phyloP scores from a whole-genome alignment of 1,284 basidiomycete genomes.

The Volvariella volvacea region DNA sequence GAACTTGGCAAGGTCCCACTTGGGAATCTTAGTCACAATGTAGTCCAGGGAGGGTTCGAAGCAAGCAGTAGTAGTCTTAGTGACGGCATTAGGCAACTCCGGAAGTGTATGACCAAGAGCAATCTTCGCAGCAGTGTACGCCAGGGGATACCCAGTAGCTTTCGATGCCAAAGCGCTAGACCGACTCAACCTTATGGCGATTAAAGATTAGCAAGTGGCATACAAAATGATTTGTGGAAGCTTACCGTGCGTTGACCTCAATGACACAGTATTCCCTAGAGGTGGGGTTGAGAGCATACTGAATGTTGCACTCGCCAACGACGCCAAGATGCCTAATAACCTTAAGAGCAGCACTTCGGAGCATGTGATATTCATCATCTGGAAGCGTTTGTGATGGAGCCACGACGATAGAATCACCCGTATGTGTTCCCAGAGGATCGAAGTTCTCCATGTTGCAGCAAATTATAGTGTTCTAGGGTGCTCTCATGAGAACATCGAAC shows the following conservation, averaged over 20 bases:
- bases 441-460: slow-evolving; percentile 99
- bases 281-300: slow-evolving; percentile 95
- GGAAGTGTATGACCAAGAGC: slow-evolving; percentile 98
- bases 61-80: slow-evolving; percentile 98
- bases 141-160: slow-evolving; percentile 97
- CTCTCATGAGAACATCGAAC: slow-evolving; percentile 7
- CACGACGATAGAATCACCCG: slow-evolving; percentile 99
- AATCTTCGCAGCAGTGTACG: slow-evolving; percentile 99
- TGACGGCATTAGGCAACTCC: slow-evolving; percentile 97
- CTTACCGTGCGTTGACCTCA: slow-evolving; percentile 90
- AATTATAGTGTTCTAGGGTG: slow-evolving; percentile 80
- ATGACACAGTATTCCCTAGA: slow-evolving; percentile 97
- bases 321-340: slow-evolving; percentile 97
- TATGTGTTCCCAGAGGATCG: slow-evolving; percentile 97
- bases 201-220: no score
- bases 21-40: slow-evolving; percentile 99
- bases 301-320: slow-evolving; percentile 98
- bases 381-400: slow-evolving; percentile 97
- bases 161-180: slow-evolving; percentile 94
- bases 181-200: slow-evolving; percentile 41
- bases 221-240: background rate
- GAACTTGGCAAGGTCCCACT: slow-evolving; percentile 99
- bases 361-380: slow-evolving; percentile 99
- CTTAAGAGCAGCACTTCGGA: slow-evolving; percentile 95
- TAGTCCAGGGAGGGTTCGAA: slow-evolving; percentile 99